These are phyloP conservation scores for Prunus mongolica DNA, from an alignment of 306 rosid species.

Conservation along the genomic window DNA sequence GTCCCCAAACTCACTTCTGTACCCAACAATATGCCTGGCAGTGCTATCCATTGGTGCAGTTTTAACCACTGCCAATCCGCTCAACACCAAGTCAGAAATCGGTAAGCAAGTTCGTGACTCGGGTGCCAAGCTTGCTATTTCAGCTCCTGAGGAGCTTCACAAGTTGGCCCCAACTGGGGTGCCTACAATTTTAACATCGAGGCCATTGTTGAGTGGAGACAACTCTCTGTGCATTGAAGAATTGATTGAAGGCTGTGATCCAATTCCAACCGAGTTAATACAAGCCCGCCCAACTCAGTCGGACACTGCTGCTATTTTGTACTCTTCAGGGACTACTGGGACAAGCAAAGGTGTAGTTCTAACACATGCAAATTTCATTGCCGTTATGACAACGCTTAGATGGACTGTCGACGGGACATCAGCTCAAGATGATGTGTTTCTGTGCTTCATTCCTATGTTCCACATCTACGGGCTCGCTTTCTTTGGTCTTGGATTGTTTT, in stretches of 20 bases:
- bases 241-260: slow-evolving; percentile 56
- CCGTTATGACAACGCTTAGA: slow-evolving; percentile 35
- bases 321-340: slow-evolving; percentile 91
- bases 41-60: slow-evolving; percentile 74
- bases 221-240: slow-evolving; percentile 50
- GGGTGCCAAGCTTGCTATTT: slow-evolving; percentile 63
- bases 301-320: slow-evolving; percentile 78
- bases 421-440: slow-evolving; percentile 53
- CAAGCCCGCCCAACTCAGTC: slow-evolving; percentile 42
- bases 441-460: slow-evolving; percentile 89
- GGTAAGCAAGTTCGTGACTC: slow-evolving; percentile 70
- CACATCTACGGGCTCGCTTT: slow-evolving; percentile 76
- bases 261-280: slow-evolving; percentile 37
- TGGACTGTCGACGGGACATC: slow-evolving; percentile 51
- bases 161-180: slow-evolving; percentile 56
- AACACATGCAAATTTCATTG: slow-evolving; percentile 68
- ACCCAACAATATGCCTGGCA: slow-evolving; percentile 65
- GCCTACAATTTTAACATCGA: slow-evolving; percentile 49
- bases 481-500: slow-evolving; percentile 64
- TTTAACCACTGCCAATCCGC: slow-evolving; percentile 71
- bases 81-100: slow-evolving; percentile 63
- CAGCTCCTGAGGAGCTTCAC: slow-evolving; percentile 63
- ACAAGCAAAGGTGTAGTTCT: slow-evolving; percentile 81
- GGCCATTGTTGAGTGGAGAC: slow-evolving; percentile 18
- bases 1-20: slow-evolving; percentile 64